Base-by-base conservation (phyloP, 2,329 filamentous ascomycete species). In the Talaromyces pinophilus region DNA sequence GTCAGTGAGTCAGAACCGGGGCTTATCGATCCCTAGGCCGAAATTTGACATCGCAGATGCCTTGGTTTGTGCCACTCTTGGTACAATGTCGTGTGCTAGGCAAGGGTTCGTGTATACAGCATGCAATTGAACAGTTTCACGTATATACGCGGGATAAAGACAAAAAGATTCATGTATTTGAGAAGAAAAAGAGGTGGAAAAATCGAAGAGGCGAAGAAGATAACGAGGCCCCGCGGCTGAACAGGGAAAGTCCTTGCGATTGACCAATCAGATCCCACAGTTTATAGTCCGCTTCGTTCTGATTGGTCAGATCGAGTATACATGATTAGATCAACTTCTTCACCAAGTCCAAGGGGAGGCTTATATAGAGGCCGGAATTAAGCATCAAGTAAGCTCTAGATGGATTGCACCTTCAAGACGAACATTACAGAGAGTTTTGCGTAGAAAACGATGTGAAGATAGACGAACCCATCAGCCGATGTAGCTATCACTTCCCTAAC, bases 231-330 rank as follows among this genome's bases (percentile, higher is more conserved):
- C 55, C 30, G 50, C 38, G 28, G 28, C 65, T 44, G 11, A 59
- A 63, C 11, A 46, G 46, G 65, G 65, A n/a, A 67, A 50, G 65
- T 67, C 65, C 65, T 67, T 40, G 65, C 65, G 65, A 35, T 30
- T 63, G 52, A n/a, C 62, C 62, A 64, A 44, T 46, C 57, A 59
- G 2, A 17, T 19, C 3, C 3, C 15, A 5, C 15, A 8, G 6
- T 30, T 19, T 13, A n/a, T 13, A 30, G 13, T 60, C 10, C 4
- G 19, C 40, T 46, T 13, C 25, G 5, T 11, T 46, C 22, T 44
- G 57, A 44, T 60, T 60, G 40, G 57, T 1, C 38, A 60, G 57
- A 57, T 15, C 11, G n/a, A 25, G 33, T 2, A 11, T 5, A 10
- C 2, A 5, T 30, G 50, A 33, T 28, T 25, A 50, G n/a, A 48